Evolutionary conservation across 768 basidiomycete genomes (phyloP).

Genomic region (Panellus pusillus): DNA sequence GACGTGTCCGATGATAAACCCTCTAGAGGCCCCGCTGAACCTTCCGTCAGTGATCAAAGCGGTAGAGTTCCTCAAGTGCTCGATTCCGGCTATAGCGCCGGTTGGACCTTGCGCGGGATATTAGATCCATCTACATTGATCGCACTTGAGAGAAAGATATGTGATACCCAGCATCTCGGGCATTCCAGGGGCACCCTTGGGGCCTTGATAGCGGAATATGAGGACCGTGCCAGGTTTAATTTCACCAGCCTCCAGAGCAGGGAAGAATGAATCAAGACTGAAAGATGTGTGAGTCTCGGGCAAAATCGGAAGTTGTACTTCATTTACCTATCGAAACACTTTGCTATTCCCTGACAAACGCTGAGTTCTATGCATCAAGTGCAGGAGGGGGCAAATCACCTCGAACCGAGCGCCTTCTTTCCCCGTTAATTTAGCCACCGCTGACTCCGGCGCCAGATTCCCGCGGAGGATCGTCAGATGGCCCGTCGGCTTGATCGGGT

Average conservation of each 20-base stretch:
- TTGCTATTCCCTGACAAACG: constrained; percentile 59
- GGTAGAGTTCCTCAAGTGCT: constrained; percentile 65
- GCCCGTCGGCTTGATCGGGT: constrained; percentile 86
- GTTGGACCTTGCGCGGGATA: constrained; percentile 58
- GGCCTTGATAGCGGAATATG: constrained; percentile 87
- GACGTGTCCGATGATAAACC: constrained; percentile 57
- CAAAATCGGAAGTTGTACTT: neutral
- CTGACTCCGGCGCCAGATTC: constrained; percentile 83
- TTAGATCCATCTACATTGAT: neutral
- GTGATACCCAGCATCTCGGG: constrained; percentile 62
- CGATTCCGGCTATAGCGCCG: constrained; percentile 81
- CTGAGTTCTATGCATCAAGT: neutral
- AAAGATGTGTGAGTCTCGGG: neutral
- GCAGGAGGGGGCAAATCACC: constrained; percentile 36
- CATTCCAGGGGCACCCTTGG: constrained; percentile 92
- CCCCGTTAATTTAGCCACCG: constrained; percentile 92
- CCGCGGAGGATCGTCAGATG: constrained; percentile 87
- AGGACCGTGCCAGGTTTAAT: constrained; percentile 75
- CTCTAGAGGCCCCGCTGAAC: constrained; percentile 77
- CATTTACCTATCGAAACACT: constrained; percentile 70
- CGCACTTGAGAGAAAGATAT: neutral
- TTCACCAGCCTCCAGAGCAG: constrained; percentile 69
- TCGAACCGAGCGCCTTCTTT: constrained; percentile 88
- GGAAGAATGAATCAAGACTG: constrained; percentile 71
- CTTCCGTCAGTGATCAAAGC: constrained; percentile 88